phyloP scores from a whole-genome alignment of 345 rosid genomes.

The Pistacia atlantica region DNA sequence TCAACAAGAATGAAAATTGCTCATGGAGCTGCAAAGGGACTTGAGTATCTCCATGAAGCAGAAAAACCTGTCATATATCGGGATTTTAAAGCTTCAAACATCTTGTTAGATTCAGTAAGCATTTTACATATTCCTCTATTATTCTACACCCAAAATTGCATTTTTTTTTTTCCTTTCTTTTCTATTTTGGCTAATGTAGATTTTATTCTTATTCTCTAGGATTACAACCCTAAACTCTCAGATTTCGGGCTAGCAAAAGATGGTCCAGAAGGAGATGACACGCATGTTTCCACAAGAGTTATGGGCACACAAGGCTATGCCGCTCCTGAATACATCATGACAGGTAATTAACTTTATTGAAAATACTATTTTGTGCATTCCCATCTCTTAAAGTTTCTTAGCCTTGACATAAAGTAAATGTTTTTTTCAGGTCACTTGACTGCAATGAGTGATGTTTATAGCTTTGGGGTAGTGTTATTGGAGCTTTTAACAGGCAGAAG shows the following conservation, averaged over 20 bases:
- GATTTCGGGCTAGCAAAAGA: constrained; percentile 94
- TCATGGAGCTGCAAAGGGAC: constrained; percentile 89
- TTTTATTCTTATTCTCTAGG: constrained; percentile 36
- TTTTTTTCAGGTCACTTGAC: constrained; percentile 61
- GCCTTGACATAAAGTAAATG: neutral
- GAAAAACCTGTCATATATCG: constrained; percentile 89
- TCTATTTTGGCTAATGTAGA: neutral
- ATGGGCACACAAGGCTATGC: constrained; percentile 98
- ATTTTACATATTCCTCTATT: neutral
- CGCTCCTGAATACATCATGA: constrained; percentile 95
- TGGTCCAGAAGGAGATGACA: constrained; percentile 95
- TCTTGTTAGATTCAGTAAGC: constrained; percentile 80
- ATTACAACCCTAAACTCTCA: constrained; percentile 76
- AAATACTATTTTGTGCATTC: neutral
- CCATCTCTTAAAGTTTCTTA: neutral
- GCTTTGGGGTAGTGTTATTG: constrained; percentile 66
- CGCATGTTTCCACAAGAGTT: constrained; percentile 87
- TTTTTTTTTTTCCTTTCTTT: neutral
- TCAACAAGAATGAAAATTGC: constrained; percentile 92
- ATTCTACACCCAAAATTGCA: too few relatives aligned
- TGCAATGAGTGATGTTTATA: constrained; percentile 69
- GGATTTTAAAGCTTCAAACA: constrained; percentile 90
- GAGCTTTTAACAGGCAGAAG: constrained; percentile 68
- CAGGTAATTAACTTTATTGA: constrained; percentile 42
- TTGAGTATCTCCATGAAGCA: constrained; percentile 83